Percentiles rank a stretch among this genome's conserved stretches.
Conservation (phyloP, 2,329 filamentous ascomycete genomes). For the Teratosphaeria zuluensis region DNA sequence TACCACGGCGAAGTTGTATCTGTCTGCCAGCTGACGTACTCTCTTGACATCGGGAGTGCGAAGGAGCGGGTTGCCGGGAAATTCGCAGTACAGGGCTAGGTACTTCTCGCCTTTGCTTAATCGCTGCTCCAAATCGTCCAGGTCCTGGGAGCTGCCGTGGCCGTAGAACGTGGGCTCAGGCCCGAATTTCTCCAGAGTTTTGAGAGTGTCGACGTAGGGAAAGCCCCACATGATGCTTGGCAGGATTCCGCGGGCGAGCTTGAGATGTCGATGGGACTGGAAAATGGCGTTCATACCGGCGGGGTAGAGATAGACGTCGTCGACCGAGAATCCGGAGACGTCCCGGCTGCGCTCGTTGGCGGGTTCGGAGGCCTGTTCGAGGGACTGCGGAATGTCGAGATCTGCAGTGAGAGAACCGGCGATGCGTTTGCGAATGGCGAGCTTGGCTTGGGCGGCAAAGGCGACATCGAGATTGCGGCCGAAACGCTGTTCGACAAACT, state of each 20-base stretch:
- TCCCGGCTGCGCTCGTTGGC: constrained; percentile 27
- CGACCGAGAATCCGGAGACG: constrained; percentile 60
- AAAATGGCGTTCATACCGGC: constrained; percentile 95
- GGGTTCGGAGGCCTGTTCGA: constrained; percentile 34
- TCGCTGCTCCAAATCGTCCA: constrained; percentile 71
- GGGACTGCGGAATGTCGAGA: constrained; percentile 53
- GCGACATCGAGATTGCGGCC: constrained; percentile 79
- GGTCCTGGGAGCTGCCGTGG: constrained; percentile 61
- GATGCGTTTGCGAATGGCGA: constrained; percentile 78
- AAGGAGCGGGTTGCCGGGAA: constrained; percentile 84
- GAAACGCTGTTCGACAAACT: constrained; percentile 88
- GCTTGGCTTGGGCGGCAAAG: constrained; percentile 70
- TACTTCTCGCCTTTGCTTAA: constrained; percentile 65
- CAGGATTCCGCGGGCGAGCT: constrained; percentile 51
- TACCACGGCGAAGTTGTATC: constrained; percentile 80
- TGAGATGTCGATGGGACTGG: constrained; percentile 67
- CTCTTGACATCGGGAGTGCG: constrained; percentile 72
- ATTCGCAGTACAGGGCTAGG: constrained; percentile 84
- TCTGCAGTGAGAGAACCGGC: constrained; percentile 72
- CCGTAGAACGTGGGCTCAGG: constrained; percentile 85
- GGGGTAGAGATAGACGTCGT: constrained; percentile 82
- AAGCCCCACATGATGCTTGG: constrained; percentile 94
- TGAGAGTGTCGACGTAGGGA: constrained; percentile 92
- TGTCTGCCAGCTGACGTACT: constrained; percentile 70
- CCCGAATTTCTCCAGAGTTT: constrained; percentile 89